Percentiles rank a stretch among this genome's conserved stretches.
phyloP scores from a whole-genome alignment of 2,329 filamentous ascomycete species.

The Alternaria hordeiaustralica region DNA sequence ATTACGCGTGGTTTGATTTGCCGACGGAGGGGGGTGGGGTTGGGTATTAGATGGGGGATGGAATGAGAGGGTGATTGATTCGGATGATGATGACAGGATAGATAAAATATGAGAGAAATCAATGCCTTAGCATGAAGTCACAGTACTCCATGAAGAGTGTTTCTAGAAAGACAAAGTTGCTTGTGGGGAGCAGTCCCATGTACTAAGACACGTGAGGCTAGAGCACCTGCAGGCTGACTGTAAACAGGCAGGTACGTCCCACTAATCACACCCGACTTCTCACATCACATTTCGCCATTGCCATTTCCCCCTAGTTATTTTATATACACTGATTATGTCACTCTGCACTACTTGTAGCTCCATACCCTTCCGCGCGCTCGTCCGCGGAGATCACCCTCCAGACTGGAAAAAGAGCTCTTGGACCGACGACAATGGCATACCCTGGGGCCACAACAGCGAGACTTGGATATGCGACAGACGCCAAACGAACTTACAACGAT shows the following conservation, averaged over 20 bases:
- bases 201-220: not conserved
- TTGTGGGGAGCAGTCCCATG: not conserved
- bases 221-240: not conserved
- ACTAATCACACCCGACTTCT: not conserved
- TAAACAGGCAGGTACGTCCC: not conserved
- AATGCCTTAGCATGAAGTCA: not conserved
- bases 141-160: not conserved
- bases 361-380: not conserved
- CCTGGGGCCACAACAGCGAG: not conserved
- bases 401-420: not conserved
- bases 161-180: not conserved
- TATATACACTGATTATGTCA: not conserved
- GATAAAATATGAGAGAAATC: not conserved
- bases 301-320: rapidly evolving
- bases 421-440: not conserved
- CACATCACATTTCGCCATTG: not conserved
- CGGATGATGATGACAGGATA: not conserved
- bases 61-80: not conserved
- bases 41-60: not conserved
- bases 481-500: not conserved
- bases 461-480: not conserved
- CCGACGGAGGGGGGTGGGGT: not conserved
- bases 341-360: not conserved
- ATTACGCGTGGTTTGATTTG: not conserved
- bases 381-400: not conserved